phyloP scores from a whole-genome alignment of 371 early-diverging fungal species.

The Lichtheimia ornata region DNA sequence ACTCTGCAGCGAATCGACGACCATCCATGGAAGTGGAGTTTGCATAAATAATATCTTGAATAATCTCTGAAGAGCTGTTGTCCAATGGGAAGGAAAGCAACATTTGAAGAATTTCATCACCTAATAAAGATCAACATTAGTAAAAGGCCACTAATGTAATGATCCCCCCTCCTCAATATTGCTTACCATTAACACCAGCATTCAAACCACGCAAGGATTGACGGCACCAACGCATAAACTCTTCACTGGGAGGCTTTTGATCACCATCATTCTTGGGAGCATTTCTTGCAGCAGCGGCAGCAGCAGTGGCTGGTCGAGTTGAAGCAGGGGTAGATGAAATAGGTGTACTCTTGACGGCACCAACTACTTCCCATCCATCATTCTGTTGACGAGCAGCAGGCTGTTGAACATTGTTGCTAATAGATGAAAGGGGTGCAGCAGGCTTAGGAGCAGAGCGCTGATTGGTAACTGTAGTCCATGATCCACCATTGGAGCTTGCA shows the following conservation, averaged over 20 bases:
- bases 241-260: constrained; percentile 64
- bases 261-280: constrained; percentile 23
- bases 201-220: constrained; percentile 67
- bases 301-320: constrained; percentile 21
- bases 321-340: constrained; percentile 19
- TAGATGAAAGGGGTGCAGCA: constrained; percentile 16
- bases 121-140: constrained; percentile 10
- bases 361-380: constrained; percentile 34
- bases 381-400: constrained; percentile 12
- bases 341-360: constrained; percentile 17
- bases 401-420: constrained; percentile 12
- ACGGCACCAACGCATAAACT: constrained; percentile 79
- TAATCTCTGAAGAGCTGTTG: constrained; percentile 72
- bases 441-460: constrained; percentile 34
- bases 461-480: constrained; percentile 53
- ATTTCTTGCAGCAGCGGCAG: constrained; percentile 19
- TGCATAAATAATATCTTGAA: constrained; percentile 80
- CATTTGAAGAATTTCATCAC: constrained; percentile 78
- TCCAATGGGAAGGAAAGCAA: constrained; percentile 78
- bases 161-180: neutral
- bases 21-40: constrained; percentile 75
- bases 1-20: constrained; percentile 80
- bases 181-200: constrained; percentile 60
- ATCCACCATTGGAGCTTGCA: constrained; percentile 10
- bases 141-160: neutral